Evolutionary conservation across 2,329 filamentous ascomycete species (phyloP).

Genomic region (Aspergillus unguis): DNA sequence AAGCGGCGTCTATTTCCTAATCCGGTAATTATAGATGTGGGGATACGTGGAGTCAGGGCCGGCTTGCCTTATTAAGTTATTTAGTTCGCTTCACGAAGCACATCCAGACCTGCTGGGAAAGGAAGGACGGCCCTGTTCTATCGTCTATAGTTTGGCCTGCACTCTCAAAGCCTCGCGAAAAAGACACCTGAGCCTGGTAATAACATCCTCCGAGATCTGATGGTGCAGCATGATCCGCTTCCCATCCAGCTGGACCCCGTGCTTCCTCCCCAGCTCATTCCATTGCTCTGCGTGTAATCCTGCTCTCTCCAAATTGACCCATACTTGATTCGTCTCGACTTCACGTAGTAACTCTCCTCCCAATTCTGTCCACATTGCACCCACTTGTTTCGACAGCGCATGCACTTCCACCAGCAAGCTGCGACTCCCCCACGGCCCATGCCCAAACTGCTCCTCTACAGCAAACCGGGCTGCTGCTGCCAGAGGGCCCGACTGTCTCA

Average conservation of each 20-base stretch:
- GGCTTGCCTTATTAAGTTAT: too few relatives aligned
- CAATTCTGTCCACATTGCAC: constrained; percentile 57
- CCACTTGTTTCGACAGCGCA: constrained; percentile 55
- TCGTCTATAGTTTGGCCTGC: background rate
- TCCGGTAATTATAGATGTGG: background rate
- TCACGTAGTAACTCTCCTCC: constrained; percentile 57
- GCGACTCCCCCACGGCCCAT: constrained; percentile 36
- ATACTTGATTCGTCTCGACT: constrained; percentile 4
- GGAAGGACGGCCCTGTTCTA: background rate
- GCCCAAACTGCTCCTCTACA: constrained; percentile 65
- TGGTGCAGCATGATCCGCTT: constrained; percentile 1
- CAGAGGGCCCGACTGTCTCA: constrained; percentile 69
- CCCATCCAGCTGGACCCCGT: constrained; percentile 1
- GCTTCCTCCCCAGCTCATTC: constrained; percentile 2
- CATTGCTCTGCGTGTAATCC: background rate
- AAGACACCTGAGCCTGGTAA: background rate
- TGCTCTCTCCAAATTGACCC: background rate
- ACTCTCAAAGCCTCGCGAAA: background rate
- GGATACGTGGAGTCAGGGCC: background rate
- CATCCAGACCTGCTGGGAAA: background rate
- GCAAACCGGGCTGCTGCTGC: constrained; percentile 67
- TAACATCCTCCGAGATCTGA: background rate
- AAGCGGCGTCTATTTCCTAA: background rate
- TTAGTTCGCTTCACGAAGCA: background rate
- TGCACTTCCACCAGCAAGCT: constrained; percentile 58